Base-by-base conservation (phyloP, 2,329 filamentous ascomycete genomes). In the Paraphaeosphaeria minitans region DNA sequence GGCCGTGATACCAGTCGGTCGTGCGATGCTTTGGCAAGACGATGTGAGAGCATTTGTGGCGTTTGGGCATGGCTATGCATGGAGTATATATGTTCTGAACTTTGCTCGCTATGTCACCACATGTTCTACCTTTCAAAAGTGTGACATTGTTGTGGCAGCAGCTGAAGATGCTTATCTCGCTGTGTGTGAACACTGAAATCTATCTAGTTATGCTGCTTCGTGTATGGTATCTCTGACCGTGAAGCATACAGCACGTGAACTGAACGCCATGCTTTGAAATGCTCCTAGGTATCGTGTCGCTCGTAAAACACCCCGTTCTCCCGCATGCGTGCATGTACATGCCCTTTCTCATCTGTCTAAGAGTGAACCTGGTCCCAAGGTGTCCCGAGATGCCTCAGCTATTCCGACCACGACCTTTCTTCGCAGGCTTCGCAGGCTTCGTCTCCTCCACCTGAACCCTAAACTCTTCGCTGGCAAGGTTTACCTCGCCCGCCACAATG, bases 401-500 rank as follows among this genome's bases (percentile, higher is more conserved):
- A 14, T 46, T 53, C 2, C 51, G 39, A n/a, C 24, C n/a, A 10
- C 51, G 16, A 1, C 58, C 62, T 53, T 61, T 66, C 47, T 64
- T 70, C 46, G 37, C 37, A n/a, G 14, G 14, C 14, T 63, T 63
- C 19, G 16, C 13, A 31, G 50, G 37, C 24, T 53, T 43, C 58
- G 53, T 33, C 52, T 57, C 33, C 47, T 29, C 29, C 29, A 19
- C 41, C 39, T 31, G 37, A 1, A 42, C 33, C 27, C 31, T 69
- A 65, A 79, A 79, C 48, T 81, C 79, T 1, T 77, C 69, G 54
- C 68, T 73, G 0, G 78, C 68, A 0, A 78, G 63, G 39, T 81
- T 74, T 2, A 83, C 53, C 2, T 63, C 56, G 1, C 79, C 81
- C n/a, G 76, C 72, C 21, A 83, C 65, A 43, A 82, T 78, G 54